These are phyloP conservation scores for Lecanicillium sp. DNA, from an alignment of 2,329 filamentous ascomycete genomes.

Conservation along the genomic window DNA sequence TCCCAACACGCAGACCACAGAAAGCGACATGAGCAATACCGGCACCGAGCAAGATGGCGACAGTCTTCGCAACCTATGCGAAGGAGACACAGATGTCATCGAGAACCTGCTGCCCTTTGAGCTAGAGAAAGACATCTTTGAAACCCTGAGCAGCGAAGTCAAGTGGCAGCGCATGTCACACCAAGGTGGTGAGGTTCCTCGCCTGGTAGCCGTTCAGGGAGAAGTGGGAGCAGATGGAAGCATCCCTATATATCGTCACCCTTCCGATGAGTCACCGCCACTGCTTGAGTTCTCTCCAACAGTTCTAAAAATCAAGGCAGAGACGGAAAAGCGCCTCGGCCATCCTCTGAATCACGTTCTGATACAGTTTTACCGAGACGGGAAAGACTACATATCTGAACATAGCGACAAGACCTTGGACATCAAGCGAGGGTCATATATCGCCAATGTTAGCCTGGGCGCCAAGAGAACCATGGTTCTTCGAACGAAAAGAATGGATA, in stretches of 20 bases:
- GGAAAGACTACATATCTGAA: constrained; percentile 88
- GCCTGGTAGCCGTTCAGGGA: constrained; percentile 86
- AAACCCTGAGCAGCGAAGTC: constrained; percentile 66
- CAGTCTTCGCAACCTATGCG: constrained; percentile 49
- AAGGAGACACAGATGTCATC: constrained; percentile 74
- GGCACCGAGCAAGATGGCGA: constrained; percentile 15
- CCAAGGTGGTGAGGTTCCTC: constrained; percentile 82
- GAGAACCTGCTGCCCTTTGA: constrained; percentile 58
- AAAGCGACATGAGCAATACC: background rate
- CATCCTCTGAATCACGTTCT: constrained; percentile 86
- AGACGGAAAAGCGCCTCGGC: constrained; percentile 65
- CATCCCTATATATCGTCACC: constrained; percentile 90
- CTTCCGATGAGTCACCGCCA: constrained; percentile 78
- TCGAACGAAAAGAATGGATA: constrained; percentile 65
- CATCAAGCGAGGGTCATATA: constrained; percentile 71
- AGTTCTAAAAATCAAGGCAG: constrained; percentile 60
- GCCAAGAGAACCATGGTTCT: constrained; percentile 87
- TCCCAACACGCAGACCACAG: too few relatives aligned
- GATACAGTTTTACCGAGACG: constrained; percentile 87
- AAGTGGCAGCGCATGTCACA: constrained; percentile 91
- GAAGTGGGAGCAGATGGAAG: constrained; percentile 60
- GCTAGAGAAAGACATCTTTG: constrained; percentile 57
- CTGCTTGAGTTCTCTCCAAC: constrained; percentile 68
- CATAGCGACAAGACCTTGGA: constrained; percentile 97
- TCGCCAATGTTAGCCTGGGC: constrained; percentile 91